phyloP scores from a whole-genome alignment of 2,329 filamentous ascomycete genomes.

The Thielaviopsis populi region DNA sequence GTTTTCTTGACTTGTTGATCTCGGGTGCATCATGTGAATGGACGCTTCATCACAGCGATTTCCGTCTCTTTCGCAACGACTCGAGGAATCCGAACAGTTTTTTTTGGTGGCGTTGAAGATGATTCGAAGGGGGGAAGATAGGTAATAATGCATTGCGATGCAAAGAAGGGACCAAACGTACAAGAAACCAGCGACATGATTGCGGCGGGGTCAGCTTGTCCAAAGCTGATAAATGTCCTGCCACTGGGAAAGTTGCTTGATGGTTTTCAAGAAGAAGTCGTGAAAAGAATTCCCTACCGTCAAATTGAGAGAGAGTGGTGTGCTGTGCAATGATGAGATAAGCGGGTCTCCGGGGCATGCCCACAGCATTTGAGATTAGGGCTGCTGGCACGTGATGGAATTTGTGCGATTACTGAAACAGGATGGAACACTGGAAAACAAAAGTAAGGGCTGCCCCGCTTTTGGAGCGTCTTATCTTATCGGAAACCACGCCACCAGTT shows the following conservation, averaged over 20 bases:
- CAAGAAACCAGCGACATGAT: constrained; percentile 18
- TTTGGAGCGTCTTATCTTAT: not conserved
- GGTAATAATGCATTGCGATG: not conserved
- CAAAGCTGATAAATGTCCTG: constrained; percentile 19
- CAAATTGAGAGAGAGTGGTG: constrained; percentile 16
- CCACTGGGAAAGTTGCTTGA: constrained; percentile 17
- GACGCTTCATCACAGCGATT: not conserved
- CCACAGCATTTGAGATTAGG: constrained; percentile 17
- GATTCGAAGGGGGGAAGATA: not conserved
- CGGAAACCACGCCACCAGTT: not conserved
- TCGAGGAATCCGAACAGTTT: constrained; percentile 1
- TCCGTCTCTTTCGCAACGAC: not conserved
- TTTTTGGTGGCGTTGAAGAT: not conserved
- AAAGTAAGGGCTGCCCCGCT: not conserved
- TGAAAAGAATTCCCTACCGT: constrained; percentile 14
- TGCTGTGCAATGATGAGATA: constrained; percentile 15
- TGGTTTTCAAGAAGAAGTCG: constrained; percentile 16
- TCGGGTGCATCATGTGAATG: not conserved
- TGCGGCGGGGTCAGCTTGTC: constrained; percentile 24
- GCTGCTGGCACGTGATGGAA: constrained; percentile 17
- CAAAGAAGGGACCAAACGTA: constrained; percentile 12
- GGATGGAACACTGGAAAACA: not conserved
- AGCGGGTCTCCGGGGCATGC: constrained; percentile 17
- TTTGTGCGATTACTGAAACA: not conserved
- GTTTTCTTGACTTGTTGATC: not conserved